Evolutionary conservation across 768 basidiomycete genomes (phyloP).

Genomic region (Suillus plorans): DNA sequence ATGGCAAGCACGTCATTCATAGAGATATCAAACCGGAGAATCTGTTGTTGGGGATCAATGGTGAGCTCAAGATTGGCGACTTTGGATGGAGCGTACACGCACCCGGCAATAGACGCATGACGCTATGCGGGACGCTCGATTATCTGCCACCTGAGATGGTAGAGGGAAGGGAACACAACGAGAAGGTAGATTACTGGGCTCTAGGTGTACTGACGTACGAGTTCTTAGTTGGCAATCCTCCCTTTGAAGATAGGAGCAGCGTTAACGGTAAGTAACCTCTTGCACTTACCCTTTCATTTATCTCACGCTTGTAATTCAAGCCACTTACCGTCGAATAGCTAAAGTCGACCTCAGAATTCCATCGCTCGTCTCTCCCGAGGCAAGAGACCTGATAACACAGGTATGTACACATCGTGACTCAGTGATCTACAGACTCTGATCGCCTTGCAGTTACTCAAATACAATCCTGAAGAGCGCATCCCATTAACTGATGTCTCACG

Average conservation of each 20-base stretch:
- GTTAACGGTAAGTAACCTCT: constrained; percentile 58
- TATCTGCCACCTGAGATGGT: constrained; percentile 99
- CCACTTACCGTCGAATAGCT: constrained; percentile 88
- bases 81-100: constrained; percentile 99
- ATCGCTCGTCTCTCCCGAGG: constrained; percentile 40
- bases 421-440: constrained; percentile 9
- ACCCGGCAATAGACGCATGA: constrained; percentile 84
- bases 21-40: constrained; percentile 99
- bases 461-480: constrained; percentile 76
- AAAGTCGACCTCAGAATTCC: constrained; percentile 73
- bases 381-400: constrained; percentile 45
- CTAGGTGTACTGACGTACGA: constrained; percentile 96
- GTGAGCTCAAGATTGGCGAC: constrained; percentile 97
- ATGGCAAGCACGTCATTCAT: constrained; percentile 96
- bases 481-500: constrained; percentile 69
- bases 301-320: constrained; percentile 37
- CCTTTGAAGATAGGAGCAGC: constrained; percentile 84
- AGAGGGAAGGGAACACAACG: constrained; percentile 84
- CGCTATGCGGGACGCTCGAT: constrained; percentile 93
- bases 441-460: constrained; percentile 68
- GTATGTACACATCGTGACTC: constrained; percentile 21
- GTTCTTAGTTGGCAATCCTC: constrained; percentile 81
- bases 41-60: constrained; percentile 88
- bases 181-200: constrained; percentile 95
- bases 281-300: not conserved